These are phyloP conservation scores for Paecilomyces sp. DNA, from an alignment of 2,329 filamentous ascomycete species.

Conservation along the genomic window DNA sequence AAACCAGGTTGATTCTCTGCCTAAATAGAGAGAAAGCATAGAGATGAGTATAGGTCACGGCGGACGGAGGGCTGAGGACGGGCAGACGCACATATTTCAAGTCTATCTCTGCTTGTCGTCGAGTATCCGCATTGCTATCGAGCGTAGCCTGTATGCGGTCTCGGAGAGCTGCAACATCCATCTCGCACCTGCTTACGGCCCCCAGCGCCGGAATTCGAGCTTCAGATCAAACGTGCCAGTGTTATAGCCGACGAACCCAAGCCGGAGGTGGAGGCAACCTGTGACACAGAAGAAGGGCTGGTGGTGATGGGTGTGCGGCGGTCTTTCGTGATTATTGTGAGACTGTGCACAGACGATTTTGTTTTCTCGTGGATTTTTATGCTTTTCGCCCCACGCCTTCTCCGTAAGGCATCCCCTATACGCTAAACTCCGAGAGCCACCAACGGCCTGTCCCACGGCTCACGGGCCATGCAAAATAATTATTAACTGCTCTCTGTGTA, in stretches of 20 bases:
- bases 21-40: constrained; percentile 39
- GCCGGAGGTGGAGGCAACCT: constrained; percentile 12
- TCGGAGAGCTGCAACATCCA: constrained; percentile 56
- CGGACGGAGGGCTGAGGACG: constrained; percentile 8
- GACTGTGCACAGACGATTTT: constrained; percentile 1
- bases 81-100: constrained; percentile 52
- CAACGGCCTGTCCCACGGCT: not conserved
- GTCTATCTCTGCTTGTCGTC: constrained; percentile 57
- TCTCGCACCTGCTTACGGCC: constrained; percentile 33
- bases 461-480: not conserved
- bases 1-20: constrained; percentile 88
- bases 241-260: constrained; percentile 8
- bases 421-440: not conserved
- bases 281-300: constrained; percentile 4
- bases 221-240: constrained; percentile 11
- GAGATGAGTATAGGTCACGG: constrained; percentile 5
- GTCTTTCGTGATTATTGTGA: constrained; percentile 11
- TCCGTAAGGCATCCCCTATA: not conserved
- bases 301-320: constrained; percentile 6
- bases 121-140: constrained; percentile 54
- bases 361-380: constrained; percentile 1
- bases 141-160: constrained; percentile 59
- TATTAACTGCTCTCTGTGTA: too few relatives aligned
- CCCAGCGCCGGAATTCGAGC: constrained; percentile 24
- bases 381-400: not conserved